phyloP scores from a whole-genome alignment of 768 basidiomycete species.

The Pisolithus albus region DNA sequence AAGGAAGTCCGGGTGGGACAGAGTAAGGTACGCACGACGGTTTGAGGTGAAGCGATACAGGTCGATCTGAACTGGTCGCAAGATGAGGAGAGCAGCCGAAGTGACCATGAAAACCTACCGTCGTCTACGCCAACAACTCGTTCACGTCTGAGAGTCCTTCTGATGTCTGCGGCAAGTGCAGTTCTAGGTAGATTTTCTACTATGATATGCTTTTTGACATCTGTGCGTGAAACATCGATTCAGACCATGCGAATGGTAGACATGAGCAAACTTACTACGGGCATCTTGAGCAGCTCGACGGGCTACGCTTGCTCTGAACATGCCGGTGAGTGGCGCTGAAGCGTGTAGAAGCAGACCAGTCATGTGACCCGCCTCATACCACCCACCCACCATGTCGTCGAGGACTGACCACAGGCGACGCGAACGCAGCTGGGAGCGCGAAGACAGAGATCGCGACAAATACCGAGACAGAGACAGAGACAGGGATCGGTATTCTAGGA shows the following conservation, averaged over 20 bases:
- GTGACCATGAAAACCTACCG: constrained; percentile 12
- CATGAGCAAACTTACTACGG: constrained; percentile 4
- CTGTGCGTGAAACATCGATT: constrained; percentile 6
- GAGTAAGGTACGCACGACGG: constrained; percentile 50
- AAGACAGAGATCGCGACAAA: constrained; percentile 24
- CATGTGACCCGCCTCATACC: constrained; percentile 28
- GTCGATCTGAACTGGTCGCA: constrained; percentile 44
- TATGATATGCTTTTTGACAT: constrained; percentile 36
- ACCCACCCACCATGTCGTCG: constrained; percentile 54
- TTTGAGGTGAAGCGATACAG: constrained; percentile 58
- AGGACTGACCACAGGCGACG: constrained; percentile 48
- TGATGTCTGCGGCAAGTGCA: constrained; percentile 50
- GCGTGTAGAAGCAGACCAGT: background rate
- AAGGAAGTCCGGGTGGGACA: constrained; percentile 42
- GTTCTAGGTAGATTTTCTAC: constrained; percentile 45
- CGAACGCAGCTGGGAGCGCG: constrained; percentile 59
- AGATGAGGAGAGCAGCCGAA: constrained; percentile 5
- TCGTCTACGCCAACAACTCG: constrained; percentile 42
- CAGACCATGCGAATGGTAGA: background rate
- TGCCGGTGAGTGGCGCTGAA: background rate
- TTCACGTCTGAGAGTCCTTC: constrained; percentile 35
- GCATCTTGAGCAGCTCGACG: constrained; percentile 10
- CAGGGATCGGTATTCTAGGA: constrained; percentile 38
- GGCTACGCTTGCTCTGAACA: constrained; percentile 20
- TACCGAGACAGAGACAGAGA: constrained; percentile 33